phyloP scores from a whole-genome alignment of 805 yeast genomes.

The Nakazawaea sp. region DNA sequence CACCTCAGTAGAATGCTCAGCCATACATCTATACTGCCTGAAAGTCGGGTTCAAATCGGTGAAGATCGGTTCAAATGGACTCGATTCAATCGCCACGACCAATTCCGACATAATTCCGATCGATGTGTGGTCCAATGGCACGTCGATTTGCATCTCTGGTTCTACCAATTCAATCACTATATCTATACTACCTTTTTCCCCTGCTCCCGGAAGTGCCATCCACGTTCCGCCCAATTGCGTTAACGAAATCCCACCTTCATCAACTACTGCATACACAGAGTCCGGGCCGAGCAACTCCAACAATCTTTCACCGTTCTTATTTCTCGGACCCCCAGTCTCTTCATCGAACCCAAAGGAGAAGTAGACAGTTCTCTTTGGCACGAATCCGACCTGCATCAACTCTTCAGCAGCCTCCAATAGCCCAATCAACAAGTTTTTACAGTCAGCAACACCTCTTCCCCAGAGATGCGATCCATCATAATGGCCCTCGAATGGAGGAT shows the following conservation, averaged over 20 bases:
- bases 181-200: constrained; percentile 42
- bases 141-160: constrained; percentile 46
- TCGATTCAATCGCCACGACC: constrained; percentile 29
- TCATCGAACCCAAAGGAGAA: constrained; percentile 47
- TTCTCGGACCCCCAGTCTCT: constrained; percentile 34
- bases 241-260: constrained; percentile 33
- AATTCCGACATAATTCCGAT: constrained; percentile 40
- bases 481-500: constrained; percentile 29
- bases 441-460: constrained; percentile 36
- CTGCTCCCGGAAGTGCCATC: constrained; percentile 38
- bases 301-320: constrained; percentile 28
- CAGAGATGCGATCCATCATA: constrained; percentile 30
- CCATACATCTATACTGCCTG: constrained; percentile 36
- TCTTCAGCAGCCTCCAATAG: constrained; percentile 26
- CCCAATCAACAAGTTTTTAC: constrained; percentile 37
- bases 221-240: constrained; percentile 30
- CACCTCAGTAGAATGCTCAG: constrained; percentile 32
- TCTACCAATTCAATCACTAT: constrained; percentile 32
- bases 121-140: constrained; percentile 42
- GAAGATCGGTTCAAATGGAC: constrained; percentile 29
- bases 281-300: constrained; percentile 31
- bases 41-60: constrained; percentile 37
- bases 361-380: constrained; percentile 36
- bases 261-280: constrained; percentile 36
- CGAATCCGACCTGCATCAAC: constrained; percentile 24